phyloP scores from a whole-genome alignment of 2,329 filamentous ascomycete species.

The Xylariaceae sp. region DNA sequence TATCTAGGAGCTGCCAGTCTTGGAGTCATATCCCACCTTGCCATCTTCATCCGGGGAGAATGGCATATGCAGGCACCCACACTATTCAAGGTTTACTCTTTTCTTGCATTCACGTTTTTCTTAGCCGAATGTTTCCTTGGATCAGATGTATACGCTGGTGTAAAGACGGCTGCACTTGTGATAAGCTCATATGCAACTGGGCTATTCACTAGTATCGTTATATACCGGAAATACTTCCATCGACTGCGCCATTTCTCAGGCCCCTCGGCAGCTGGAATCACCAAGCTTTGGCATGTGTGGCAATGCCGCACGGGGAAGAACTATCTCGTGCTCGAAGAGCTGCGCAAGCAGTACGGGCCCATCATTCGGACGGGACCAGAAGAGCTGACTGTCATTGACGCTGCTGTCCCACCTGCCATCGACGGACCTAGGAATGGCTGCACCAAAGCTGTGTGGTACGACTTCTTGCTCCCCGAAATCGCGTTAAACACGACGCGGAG shows the following conservation, averaged over 20 bases:
- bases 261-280: conserved; percentile 14
- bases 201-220: conserved; percentile 21
- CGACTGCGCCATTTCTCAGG: conserved; percentile 23
- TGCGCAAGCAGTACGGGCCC: conserved; percentile 21
- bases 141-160: neutral
- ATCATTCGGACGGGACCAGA: conserved; percentile 30
- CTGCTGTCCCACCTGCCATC: conserved; percentile 9
- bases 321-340: conserved; percentile 23
- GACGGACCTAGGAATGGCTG: conserved; percentile 20
- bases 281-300: conserved; percentile 27
- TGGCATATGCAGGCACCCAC: conserved; percentile 22
- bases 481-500: conserved; percentile 19
- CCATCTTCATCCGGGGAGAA: conserved; percentile 21
- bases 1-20: neutral
- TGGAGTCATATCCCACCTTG: conserved; percentile 16
- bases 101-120: conserved; percentile 3
- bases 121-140: neutral
- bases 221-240: conserved; percentile 30
- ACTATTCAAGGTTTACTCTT: conserved; percentile 7
- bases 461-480: conserved; percentile 25
- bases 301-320: conserved; percentile 17
- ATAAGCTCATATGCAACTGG: conserved; percentile 8
- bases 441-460: conserved; percentile 28
- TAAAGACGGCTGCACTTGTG: neutral
- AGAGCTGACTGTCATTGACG: conserved; percentile 27